phyloP scores from a whole-genome alignment of 2,329 filamentous ascomycete genomes.

The Alternaria sp. region DNA sequence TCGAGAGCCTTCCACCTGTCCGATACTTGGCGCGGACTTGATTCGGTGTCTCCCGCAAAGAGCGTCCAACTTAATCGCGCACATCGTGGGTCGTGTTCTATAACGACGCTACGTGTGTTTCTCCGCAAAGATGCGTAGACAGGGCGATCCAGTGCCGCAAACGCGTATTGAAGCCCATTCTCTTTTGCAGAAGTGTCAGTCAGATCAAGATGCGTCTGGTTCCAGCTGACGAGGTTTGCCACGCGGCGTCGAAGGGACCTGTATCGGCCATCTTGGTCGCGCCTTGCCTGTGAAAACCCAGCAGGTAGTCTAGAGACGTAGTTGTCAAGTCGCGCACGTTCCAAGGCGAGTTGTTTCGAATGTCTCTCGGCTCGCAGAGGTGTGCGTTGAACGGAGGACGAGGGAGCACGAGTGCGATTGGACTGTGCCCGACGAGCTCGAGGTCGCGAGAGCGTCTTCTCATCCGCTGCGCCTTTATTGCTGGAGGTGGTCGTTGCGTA shows the following conservation, averaged over 20 bases:
- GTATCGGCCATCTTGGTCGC: conserved; percentile 32
- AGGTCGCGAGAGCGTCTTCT: neutral
- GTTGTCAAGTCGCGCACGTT: conserved; percentile 11
- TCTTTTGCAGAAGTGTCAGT: neutral
- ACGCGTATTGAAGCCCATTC: conserved; percentile 17
- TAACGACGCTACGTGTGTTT: conserved; percentile 20
- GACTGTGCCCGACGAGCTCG: neutral
- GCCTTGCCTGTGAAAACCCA: neutral
- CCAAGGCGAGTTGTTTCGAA: conserved; percentile 7
- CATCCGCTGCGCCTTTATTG: neutral
- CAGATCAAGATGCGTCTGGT: conserved; percentile 15
- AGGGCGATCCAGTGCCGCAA: conserved; percentile 36
- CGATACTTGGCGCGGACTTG: conserved; percentile 17
- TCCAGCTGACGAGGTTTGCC: conserved; percentile 22
- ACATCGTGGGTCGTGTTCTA: conserved; percentile 30
- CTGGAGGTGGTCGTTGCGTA: conserved; percentile 10
- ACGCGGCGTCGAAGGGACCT: conserved; percentile 37
- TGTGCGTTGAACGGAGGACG: neutral
- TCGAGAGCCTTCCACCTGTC: conserved; percentile 30
- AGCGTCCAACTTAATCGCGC: conserved; percentile 14
- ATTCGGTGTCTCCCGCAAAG: conserved; percentile 10
- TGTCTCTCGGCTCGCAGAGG: conserved; percentile 7
- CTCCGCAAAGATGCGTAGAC: conserved; percentile 24
- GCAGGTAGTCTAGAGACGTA: conserved; percentile 15
- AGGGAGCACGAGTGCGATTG: neutral